Conservation (phyloP, 805 yeast genomes). For the Teunomyces pallodes region DNA sequence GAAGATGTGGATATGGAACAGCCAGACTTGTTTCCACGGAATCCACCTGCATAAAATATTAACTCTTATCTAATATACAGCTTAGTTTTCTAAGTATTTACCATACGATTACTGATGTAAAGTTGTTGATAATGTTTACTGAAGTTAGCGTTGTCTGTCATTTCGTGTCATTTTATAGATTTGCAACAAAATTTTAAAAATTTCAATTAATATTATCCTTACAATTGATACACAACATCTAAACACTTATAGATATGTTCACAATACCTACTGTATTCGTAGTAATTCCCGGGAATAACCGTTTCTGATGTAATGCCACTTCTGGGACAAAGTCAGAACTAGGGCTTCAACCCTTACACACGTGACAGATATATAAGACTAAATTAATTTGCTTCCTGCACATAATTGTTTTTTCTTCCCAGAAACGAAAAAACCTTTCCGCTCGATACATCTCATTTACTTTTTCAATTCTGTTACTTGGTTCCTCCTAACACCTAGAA, state of each 20-base stretch:
- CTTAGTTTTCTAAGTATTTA: neutral
- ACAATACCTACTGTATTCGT: no score
- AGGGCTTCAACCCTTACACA: conserved; percentile 6
- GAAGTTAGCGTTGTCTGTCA: neutral
- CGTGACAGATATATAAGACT: neutral
- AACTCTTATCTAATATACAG: neutral
- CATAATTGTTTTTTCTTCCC: neutral
- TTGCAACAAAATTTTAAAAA: neutral
- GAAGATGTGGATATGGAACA: conserved; percentile 35
- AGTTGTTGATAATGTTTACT: neutral
- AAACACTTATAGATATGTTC: neutral
- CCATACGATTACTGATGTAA: neutral
- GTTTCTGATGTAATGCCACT: neutral
- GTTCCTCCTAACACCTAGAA: conserved; percentile 11
- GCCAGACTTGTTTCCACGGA: conserved; percentile 22
- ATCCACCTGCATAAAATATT: conserved; percentile 7
- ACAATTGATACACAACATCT: neutral
- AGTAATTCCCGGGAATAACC: no score
- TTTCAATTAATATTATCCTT: neutral
- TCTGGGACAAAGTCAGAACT: neutral
- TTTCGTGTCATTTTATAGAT: neutral
- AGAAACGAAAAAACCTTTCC: conserved; percentile 1
- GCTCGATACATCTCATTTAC: conserved; percentile 3
- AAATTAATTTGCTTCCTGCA: neutral
- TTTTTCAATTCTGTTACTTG: conserved; percentile 4